phyloP scores from a whole-genome alignment of 306 rosid genomes.

The Luffa acutangula region DNA sequence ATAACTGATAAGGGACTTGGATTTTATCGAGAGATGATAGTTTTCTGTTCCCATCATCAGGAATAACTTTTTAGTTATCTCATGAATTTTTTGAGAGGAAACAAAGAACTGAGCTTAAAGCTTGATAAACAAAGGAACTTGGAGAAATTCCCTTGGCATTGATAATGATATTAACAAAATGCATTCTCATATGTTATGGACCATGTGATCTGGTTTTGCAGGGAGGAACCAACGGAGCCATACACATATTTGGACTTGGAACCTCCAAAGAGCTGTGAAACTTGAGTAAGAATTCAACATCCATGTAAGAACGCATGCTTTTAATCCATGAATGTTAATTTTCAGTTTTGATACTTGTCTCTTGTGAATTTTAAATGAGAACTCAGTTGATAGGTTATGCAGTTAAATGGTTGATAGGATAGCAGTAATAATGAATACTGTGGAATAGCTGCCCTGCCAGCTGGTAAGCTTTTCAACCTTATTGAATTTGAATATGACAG shows the following conservation, averaged over 20 bases:
- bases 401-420: background rate
- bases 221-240: constrained; percentile 87
- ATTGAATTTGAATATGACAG: background rate
- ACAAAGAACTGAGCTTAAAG: background rate
- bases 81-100: background rate
- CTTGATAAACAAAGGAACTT: background rate
- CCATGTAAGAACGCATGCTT: background rate
- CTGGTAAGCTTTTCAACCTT: background rate
- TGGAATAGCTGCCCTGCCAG: background rate
- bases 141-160: background rate
- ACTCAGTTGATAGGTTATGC: background rate
- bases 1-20: background rate
- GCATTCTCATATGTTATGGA: background rate
- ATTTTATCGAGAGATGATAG: background rate
- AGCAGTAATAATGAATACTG: background rate
- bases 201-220: constrained; percentile 22
- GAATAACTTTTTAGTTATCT: background rate
- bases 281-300: constrained; percentile 31
- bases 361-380: background rate
- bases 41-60: background rate
- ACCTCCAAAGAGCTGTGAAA: constrained; percentile 58
- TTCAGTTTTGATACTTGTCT: background rate
- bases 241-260: constrained; percentile 62
- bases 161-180: background rate
- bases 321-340: background rate